Evolutionary conservation across 2,329 filamentous ascomycete genomes (phyloP), one percentile per base, ranked within the genome.

Genomic region (Tolypocladium ovalisporum): DNA sequence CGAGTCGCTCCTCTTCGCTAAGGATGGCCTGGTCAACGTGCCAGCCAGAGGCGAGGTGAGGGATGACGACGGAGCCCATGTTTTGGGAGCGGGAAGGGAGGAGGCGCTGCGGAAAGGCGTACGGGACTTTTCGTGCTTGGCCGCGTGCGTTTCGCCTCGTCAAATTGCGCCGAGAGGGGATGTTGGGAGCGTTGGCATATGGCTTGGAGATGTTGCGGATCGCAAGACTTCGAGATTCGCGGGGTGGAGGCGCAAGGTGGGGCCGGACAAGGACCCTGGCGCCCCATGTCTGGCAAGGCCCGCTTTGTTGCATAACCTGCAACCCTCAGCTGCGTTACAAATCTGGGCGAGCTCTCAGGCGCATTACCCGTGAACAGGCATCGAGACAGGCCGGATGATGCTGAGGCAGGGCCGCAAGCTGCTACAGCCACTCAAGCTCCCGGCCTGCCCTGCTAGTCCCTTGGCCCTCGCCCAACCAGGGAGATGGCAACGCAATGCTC

Each of bases 11-110:
- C 70, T 96, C 90, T 75, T 97, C 92, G 49, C 80, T 82, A 58
- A 69, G 85, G 69, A 97, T 97, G 62, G 92, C 91, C 76, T 97
- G 92, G 79, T 97, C 94, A 68, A 99, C 94, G 73, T 99, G 94
- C 94, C 93, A 99, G 72, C 90, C 94, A 47, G 89, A 92, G 65
- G 84, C 83, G 52, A 99, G 82, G 73, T 97, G 93, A 52, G 93
- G 93, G 56, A 99, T 85, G 54, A 96, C 89, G 61, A 97, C 89
- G 67, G 91, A 96, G 66, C 91, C 90, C 80, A 83, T 83, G 61
- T 62, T 53, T 17, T 12, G 40, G 55, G 3, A n/a, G n/a, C n/a
- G n/a, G n/a, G 40, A 49, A 15, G 4, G 5, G 52, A 27, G 19
- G 35, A 29, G 24, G 42, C 17, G 35, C 29, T 35, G 54, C 29